Percentiles rank a stretch among this genome's conserved stretches.
These are phyloP conservation scores for Coemansia sp. DNA, from an alignment of 192 early-diverging fungal genomes.

Conservation along the genomic window DNA sequence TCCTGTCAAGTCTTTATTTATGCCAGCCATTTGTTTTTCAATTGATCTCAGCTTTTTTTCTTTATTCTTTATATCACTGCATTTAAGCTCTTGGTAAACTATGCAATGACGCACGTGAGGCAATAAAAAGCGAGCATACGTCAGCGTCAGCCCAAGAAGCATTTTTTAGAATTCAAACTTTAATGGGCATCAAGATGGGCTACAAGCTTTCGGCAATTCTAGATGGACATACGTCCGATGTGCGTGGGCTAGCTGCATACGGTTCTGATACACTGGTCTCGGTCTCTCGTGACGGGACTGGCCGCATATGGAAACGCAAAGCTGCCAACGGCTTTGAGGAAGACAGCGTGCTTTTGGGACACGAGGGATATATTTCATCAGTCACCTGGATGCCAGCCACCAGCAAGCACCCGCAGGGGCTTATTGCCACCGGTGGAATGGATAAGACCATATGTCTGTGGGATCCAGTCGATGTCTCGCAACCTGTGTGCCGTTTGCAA, in stretches of 20 bases:
- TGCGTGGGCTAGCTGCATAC: conserved; percentile 63
- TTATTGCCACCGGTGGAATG: conserved; percentile 77
- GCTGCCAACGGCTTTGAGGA: conserved; percentile 54
- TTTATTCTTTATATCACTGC: too few relatives aligned
- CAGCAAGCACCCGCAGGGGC: conserved; percentile 64
- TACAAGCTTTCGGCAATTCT: conserved; percentile 58
- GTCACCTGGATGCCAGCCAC: conserved; percentile 61
- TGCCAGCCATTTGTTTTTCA: background rate
- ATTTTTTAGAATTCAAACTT: background rate
- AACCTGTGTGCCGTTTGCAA: conserved; percentile 64
- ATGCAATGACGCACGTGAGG: background rate
- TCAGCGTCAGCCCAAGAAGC: conserved; percentile 5
- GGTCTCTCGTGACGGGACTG: conserved; percentile 73
- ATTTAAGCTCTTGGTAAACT: background rate
- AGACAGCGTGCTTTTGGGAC: conserved; percentile 58
- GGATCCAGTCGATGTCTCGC: conserved; percentile 59
- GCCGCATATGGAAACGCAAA: conserved; percentile 68
- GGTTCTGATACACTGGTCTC: conserved; percentile 63
- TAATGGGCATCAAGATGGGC: conserved; percentile 16
- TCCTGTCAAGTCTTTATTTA: conserved; percentile 55
- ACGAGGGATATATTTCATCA: conserved; percentile 78
- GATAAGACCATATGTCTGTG: conserved; percentile 85
- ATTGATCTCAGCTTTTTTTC: background rate
- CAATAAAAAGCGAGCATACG: background rate
- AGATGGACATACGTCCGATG: conserved; percentile 58